A percentile compares a stretch with the other conserved stretches of the same genome.
phyloP scores from a whole-genome alignment of 2,329 filamentous ascomycete genomes.

The Aureobasidium subglaciale region DNA sequence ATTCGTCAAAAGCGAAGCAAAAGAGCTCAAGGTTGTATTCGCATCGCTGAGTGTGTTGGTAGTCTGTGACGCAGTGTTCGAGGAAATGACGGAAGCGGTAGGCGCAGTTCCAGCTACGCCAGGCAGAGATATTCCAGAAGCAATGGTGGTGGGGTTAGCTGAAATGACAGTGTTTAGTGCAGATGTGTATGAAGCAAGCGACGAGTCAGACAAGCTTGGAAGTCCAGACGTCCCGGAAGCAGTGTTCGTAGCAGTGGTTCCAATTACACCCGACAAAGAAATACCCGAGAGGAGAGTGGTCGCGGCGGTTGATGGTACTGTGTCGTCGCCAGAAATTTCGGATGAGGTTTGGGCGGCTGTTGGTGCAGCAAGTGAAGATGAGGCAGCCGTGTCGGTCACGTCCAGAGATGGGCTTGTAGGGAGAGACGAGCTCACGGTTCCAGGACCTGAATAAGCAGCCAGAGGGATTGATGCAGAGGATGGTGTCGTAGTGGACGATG shows the following conservation, averaged over 20 bases:
- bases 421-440: background rate
- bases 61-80: background rate
- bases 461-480: background rate
- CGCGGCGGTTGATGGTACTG: background rate
- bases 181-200: background rate
- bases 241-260: background rate
- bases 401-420: background rate
- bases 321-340: background rate
- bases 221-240: background rate
- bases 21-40: background rate
- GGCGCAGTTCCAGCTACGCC: slow-evolving; percentile 4
- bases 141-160: background rate
- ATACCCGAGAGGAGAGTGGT: background rate
- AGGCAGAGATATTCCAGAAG: slow-evolving; percentile 1
- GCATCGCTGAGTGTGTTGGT: background rate
- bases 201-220: background rate
- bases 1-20: slow-evolving; percentile 20
- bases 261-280: background rate
- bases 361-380: background rate
- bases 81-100: background rate
- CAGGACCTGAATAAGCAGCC: background rate
- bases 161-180: background rate
- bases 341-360: background rate
- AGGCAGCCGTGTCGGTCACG: background rate
- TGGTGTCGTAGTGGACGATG: background rate